These are phyloP conservation scores for Guillardia theta DNA, from an alignment of 78 protist genomes.

Conservation along the genomic window DNA sequence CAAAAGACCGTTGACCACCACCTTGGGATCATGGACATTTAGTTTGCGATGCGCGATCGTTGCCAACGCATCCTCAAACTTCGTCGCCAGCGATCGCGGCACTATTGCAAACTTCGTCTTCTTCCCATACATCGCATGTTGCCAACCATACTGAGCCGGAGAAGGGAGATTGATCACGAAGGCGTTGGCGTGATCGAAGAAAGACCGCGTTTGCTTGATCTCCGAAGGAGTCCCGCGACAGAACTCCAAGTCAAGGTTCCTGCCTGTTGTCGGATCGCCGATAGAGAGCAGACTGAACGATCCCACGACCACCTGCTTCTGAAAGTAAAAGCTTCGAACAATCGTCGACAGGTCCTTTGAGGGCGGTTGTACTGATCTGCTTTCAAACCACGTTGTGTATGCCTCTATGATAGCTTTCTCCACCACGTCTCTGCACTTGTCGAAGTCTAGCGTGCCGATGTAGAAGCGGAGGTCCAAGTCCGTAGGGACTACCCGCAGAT, in stretches of 20 bases:
- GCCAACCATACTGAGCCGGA: too few species aligned
- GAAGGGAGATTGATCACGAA: neutral
- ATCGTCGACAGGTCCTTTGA: neutral
- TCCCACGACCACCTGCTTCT: constrained; percentile 9
- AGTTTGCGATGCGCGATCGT: neutral
- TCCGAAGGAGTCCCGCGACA: too few species aligned
- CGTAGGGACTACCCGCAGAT: neutral
- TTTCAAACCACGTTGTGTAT: neutral
- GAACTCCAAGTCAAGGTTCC: neutral
- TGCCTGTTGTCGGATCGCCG: neutral
- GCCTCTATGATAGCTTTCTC: neutral
- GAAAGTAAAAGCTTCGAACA: neutral
- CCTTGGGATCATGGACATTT: neutral
- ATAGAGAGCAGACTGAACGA: neutral
- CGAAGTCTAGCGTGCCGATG: neutral
- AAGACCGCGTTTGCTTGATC: neutral
- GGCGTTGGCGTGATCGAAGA: constrained; percentile 3
- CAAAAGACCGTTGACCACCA: neutral
- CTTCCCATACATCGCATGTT: too few species aligned
- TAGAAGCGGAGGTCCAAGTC: neutral
- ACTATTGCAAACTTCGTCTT: too few species aligned
- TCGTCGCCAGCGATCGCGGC: neutral
- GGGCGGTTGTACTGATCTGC: too few species aligned
- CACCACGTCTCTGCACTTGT: neutral
- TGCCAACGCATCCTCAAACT: neutral